Evolutionary conservation across 192 early-diverging fungal genomes (phyloP), one percentile per base, ranked within the genome.

Genomic region (Backusella psychrophila): DNA sequence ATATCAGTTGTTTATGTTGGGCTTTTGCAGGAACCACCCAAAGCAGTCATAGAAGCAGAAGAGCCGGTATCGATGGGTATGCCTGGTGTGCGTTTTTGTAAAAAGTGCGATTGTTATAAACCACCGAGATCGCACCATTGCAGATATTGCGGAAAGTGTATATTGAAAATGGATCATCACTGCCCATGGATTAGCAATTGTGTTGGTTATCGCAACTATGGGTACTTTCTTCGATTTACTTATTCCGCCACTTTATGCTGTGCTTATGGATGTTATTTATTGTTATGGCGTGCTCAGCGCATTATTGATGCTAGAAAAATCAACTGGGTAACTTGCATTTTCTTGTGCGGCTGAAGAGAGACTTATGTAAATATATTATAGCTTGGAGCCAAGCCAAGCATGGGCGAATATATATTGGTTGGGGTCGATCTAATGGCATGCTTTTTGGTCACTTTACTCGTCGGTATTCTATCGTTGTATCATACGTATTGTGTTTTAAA

Each of bases 161-260:
- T 94, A 38, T 88, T 95, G 68, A 93, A 91, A 74, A 93, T 95
- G 92, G 94, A 95, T 73, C 94, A 95, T 75, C 94, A 95, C 77
- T 95, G 94, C 65, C 96, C 96, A 7, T 99, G 96, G 95, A 90
- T 96, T 76, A 88, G 91, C 83, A 91, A 96, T 82, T 96, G 95
- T 80, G 85, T 98, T 69, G 92, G 93, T 65, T 84, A 93, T 84
- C 82, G 76, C 71, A 91, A 95, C 85, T 86, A 90, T 74, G 78
- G 84, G 17, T 90, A 98, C 79, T 93, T 93, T 81, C 42, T 95
- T 26, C 93, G 96, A 2, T 94, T 99, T 84, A 83, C 95, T 53
- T 85, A 82, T 49, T 94, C 87, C 49, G 92, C 92, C 6, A 87
- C 80, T 65, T 21, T 92, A 53, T 77, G 90, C 21, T 86, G 86